Evolutionary conservation across 2,329 filamentous ascomycete species (phyloP), one percentile per base, ranked within the genome.

Genomic region (Didymella segeticola): DNA sequence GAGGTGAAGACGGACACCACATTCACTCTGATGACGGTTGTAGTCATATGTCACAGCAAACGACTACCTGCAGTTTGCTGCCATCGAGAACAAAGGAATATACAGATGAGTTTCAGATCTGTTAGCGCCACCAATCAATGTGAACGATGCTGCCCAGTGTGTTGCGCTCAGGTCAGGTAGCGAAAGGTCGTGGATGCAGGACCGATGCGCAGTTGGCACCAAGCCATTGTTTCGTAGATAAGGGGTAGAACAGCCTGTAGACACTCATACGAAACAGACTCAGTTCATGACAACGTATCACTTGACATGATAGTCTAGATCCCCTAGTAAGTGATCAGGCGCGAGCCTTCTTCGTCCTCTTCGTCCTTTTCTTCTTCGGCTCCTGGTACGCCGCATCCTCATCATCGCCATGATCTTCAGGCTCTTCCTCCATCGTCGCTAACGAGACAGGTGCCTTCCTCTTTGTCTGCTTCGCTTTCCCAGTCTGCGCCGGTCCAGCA

Each of bases 331-430:
- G n/a, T n/a, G n/a, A n/a, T 36, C 11, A 46, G 14, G 34, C 52
- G 26, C 60, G 60, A 4, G 31, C 43, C 36, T 63, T 66, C 9
- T 59, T 48, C 1, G 34, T 46, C 27, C 25, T 43, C 34, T 26
- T 53, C 4, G 57, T 20, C 34, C 58, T 70, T 50, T 72, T 72
- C 59, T 64, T 68, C 23, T 57, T 68, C 5, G 70, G 70, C 57
- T 70, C 67, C 27, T 60, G 39, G 43, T 70, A 70, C 11, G 60
- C 51, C 4, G 39, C 43, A 22, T 70, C 67, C 17, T 64, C 64
- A 5, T 63, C 58, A 5, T 63, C 65, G 8, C 62, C 61, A 4
- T 64, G 58, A 2, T 57, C 61, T 6, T 23, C 56, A 30, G 43
- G 43, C 26, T 47, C 42, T 14, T 51, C 31, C 2, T 51, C 42